phyloP scores from a whole-genome alignment of 2,329 filamentous ascomycete genomes.

The Corinectria fuckeliana region DNA sequence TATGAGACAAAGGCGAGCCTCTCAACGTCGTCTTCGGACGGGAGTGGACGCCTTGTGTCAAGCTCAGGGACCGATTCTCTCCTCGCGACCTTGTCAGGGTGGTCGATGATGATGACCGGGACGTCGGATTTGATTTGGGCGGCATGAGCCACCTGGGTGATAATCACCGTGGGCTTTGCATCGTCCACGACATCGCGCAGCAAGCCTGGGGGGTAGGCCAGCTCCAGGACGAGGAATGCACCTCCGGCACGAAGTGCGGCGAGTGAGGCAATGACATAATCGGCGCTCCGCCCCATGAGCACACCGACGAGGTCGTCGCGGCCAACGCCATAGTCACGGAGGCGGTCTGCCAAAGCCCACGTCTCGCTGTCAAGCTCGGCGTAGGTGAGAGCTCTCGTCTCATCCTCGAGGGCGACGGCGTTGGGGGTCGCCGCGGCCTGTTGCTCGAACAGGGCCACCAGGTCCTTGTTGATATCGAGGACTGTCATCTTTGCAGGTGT shows the following conservation, averaged over 20 bases:
- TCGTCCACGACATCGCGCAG: slow-evolving; percentile 80
- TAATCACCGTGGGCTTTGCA: slow-evolving; percentile 71
- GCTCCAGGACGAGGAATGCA: slow-evolving; percentile 80
- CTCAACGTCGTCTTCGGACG: slow-evolving; percentile 72
- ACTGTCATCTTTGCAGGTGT: slow-evolving; percentile 58
- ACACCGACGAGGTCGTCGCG: slow-evolving; percentile 79
- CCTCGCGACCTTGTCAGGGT: slow-evolving; percentile 42
- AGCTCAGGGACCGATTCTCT: slow-evolving; percentile 39
- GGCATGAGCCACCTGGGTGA: slow-evolving; percentile 71
- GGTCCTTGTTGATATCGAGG: slow-evolving; percentile 74
- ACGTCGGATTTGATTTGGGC: slow-evolving; percentile 68
- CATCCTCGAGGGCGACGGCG: slow-evolving; percentile 76
- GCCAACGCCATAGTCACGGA: slow-evolving; percentile 72
- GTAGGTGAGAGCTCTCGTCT: slow-evolving; percentile 71
- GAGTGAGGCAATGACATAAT: slow-evolving; percentile 81
- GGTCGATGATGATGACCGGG: slow-evolving; percentile 70
- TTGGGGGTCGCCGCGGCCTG: slow-evolving; percentile 74
- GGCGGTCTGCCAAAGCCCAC: slow-evolving; percentile 65
- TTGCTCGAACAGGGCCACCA: slow-evolving; percentile 72
- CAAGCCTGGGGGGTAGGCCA: slow-evolving; percentile 77
- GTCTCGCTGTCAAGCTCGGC: slow-evolving; percentile 73
- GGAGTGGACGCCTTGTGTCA: slow-evolving; percentile 57
- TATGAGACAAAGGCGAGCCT: slow-evolving; percentile 82
- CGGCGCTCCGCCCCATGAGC: slow-evolving; percentile 74
- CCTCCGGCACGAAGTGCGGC: slow-evolving; percentile 80